These are phyloP conservation scores for Odontarrhena argentea DNA, from an alignment of 345 rosid species.

Conservation along the genomic window DNA sequence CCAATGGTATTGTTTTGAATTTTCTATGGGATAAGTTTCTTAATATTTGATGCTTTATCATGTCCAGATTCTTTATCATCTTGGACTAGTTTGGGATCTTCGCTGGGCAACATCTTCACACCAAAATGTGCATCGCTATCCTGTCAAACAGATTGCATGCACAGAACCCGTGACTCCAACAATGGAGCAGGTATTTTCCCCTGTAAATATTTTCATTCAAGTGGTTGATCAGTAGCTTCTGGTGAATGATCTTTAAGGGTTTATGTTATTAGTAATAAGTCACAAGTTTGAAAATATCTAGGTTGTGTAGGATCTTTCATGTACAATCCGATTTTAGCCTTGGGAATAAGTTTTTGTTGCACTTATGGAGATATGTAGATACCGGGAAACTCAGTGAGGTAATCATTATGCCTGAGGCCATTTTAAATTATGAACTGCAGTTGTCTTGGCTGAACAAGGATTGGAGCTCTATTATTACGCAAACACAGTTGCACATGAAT, in stretches of 20 bases:
- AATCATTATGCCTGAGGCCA: constrained; percentile 31
- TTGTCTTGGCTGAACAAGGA: constrained; percentile 70
- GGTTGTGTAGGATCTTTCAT: constrained; percentile 7
- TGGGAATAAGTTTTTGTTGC: constrained; percentile 5
- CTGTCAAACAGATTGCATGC: constrained; percentile 47
- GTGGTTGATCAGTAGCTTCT: constrained; percentile 27
- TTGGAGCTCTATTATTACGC: constrained; percentile 71
- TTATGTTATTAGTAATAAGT: constrained; percentile 18
- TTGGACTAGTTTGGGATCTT: constrained; percentile 80
- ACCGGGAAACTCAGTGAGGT: constrained; percentile 14
- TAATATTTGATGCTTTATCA: constrained; percentile 25
- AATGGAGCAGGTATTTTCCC: constrained; percentile 59
- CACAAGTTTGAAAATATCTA: neutral
- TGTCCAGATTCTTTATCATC: constrained; percentile 83
- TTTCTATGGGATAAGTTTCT: constrained; percentile 15
- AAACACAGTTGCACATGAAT: constrained; percentile 85
- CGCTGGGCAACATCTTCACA: constrained; percentile 64
- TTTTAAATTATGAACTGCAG: constrained; percentile 49
- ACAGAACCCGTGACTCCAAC: constrained; percentile 67
- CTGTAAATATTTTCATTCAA: constrained; percentile 6
- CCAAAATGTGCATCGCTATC: constrained; percentile 44
- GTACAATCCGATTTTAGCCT: constrained; percentile 13
- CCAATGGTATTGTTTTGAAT: constrained; percentile 11
- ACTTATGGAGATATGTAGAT: constrained; percentile 5
- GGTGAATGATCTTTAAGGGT: constrained; percentile 24